Evolutionary conservation across 495 filamentous ascomycete genomes (phyloP).

Genomic region (Aspergillus steynii): DNA sequence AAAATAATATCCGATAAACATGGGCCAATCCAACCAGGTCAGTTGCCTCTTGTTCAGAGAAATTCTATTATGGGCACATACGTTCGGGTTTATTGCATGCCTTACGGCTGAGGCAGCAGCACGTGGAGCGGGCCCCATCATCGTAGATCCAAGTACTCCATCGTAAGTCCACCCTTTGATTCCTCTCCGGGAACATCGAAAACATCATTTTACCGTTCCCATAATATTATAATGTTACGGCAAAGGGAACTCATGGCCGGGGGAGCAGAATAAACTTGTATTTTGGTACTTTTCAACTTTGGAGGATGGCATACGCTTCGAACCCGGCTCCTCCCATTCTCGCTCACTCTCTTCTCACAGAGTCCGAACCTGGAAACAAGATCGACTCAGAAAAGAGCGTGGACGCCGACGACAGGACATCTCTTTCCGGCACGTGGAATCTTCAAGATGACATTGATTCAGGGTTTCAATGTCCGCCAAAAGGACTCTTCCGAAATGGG

Average conservation of each 20-base stretch:
- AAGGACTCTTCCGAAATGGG: slow-evolving; percentile 33
- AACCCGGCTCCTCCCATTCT: slow-evolving; percentile 40
- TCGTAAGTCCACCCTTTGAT: too few relatives aligned
- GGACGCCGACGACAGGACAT: background rate
- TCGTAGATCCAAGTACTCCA: background rate
- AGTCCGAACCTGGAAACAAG: background rate
- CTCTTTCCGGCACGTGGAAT: slow-evolving; percentile 26
- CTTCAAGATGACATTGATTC: slow-evolving; percentile 30
- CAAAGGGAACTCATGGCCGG: background rate
- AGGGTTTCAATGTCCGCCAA: slow-evolving; percentile 20
- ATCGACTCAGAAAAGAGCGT: background rate
- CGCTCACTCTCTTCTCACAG: slow-evolving; percentile 33
- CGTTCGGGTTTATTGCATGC: background rate
- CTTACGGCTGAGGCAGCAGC: background rate
- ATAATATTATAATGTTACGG: background rate
- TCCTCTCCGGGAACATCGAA: too few relatives aligned
- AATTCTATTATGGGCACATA: too few relatives aligned
- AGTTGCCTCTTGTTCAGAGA: too few relatives aligned
- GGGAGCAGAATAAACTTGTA: background rate
- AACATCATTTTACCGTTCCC: background rate
- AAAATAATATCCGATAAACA: too few relatives aligned
- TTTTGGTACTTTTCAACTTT: background rate
- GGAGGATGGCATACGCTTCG: slow-evolving; percentile 21
- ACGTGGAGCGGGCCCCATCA: background rate
- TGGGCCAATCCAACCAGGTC: too few relatives aligned